Conservation (phyloP, 495 filamentous ascomycete genomes). For the Aspergillus incahuasiensis region DNA sequence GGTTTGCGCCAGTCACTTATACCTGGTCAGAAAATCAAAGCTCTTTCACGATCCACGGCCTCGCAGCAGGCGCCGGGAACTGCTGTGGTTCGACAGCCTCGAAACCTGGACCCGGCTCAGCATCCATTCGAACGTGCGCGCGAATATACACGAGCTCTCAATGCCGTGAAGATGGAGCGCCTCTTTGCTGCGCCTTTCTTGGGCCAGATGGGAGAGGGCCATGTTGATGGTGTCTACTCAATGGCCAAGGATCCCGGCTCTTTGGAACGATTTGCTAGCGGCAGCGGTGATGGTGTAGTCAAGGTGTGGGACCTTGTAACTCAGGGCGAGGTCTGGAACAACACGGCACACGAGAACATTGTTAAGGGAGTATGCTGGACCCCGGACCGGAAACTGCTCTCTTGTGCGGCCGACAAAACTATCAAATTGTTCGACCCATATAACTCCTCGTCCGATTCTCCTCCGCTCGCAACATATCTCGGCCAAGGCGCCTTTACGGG, state of each 20-base stretch:
- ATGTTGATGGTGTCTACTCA: slow-evolving; percentile 87
- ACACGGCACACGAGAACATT: slow-evolving; percentile 78
- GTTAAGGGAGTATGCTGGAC: slow-evolving; percentile 92
- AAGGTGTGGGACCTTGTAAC: slow-evolving; percentile 91
- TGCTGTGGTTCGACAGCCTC: slow-evolving; percentile 63
- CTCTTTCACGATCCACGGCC: slow-evolving; percentile 71
- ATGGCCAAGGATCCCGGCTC: slow-evolving; percentile 67
- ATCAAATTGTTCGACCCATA: slow-evolving; percentile 93
- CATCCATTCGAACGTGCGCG: slow-evolving; percentile 94
- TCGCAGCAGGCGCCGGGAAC: slow-evolving; percentile 78
- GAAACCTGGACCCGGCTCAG: slow-evolving; percentile 87
- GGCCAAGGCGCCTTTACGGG: slow-evolving; percentile 79
- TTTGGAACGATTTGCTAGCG: slow-evolving; percentile 68
- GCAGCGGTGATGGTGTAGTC: slow-evolving; percentile 79
- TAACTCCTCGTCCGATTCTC: slow-evolving; percentile 54
- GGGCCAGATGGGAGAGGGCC: slow-evolving; percentile 78
- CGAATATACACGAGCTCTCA: slow-evolving; percentile 85
- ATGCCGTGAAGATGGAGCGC: slow-evolving; percentile 89
- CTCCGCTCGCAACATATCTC: slow-evolving; percentile 75
- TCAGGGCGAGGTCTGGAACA: slow-evolving; percentile 73
- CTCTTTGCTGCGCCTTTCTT: slow-evolving; percentile 96
- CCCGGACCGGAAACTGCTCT: slow-evolving; percentile 75
- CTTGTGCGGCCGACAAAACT: slow-evolving; percentile 79
- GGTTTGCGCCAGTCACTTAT: background rate
- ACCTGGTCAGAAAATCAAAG: slow-evolving; percentile 75